Conservation (phyloP, 257 asterid genomes). For the Ocimum tenuiflorum region DNA sequence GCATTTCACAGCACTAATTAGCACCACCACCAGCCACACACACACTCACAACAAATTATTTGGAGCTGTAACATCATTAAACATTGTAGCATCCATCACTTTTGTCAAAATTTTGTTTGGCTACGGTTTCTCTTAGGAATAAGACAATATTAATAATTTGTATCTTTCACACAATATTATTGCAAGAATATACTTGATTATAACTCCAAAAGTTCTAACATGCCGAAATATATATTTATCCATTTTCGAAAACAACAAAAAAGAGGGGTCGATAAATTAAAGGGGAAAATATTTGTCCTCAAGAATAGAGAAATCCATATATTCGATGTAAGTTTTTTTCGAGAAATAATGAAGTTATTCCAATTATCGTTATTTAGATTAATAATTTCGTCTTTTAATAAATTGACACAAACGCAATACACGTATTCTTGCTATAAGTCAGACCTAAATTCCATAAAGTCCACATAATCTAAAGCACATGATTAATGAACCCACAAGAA, state of each 20-base stretch:
- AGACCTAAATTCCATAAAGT: not conserved
- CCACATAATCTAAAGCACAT: not conserved
- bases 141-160: not conserved
- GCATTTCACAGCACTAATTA: not conserved
- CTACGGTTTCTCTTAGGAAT: not conserved
- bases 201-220: not conserved
- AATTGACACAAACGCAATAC: not conserved
- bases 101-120: slow-evolving; percentile 8
- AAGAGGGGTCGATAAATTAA: too few species aligned
- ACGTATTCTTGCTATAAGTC: not conserved
- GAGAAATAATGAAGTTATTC: too few species aligned
- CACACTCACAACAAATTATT: slow-evolving; percentile 10
- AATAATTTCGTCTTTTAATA: not conserved
- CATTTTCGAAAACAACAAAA: too few species aligned
- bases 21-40: slow-evolving; percentile 11
- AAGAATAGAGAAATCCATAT: too few species aligned
- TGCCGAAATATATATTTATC: too few species aligned
- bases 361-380: too few species aligned
- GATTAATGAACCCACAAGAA: not conserved
- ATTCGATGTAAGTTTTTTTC: too few species aligned
- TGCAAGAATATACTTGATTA: slow-evolving; percentile 6
- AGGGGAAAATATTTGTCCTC: too few species aligned
- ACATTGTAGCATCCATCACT: slow-evolving; percentile 27
- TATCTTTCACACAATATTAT: not conserved
- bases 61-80: slow-evolving; percentile 21